Conservation (phyloP, 108 stramenopile genomes). For the Cyclotella choctawhatcheeana region DNA sequence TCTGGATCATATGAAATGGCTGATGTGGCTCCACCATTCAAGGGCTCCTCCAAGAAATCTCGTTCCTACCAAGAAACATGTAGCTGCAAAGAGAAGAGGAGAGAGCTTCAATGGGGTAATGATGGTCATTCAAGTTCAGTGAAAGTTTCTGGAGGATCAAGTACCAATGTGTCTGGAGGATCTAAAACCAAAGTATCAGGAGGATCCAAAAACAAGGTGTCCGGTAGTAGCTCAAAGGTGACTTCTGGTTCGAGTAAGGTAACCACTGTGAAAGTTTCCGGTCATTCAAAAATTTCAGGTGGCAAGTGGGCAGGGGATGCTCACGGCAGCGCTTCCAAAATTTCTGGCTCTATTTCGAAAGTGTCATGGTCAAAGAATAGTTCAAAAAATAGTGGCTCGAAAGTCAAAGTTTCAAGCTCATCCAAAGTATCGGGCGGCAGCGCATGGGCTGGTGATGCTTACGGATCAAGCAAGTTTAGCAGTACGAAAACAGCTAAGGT, state of each 20-base stretch:
- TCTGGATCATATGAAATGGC: no score
- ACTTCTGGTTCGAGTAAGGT: slow-evolving; percentile 10
- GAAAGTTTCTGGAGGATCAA: not conserved
- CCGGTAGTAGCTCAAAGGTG: not conserved
- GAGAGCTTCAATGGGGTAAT: slow-evolving; percentile 3
- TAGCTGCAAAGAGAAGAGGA: not conserved
- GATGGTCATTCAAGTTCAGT: not conserved
- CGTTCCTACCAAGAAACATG: not conserved
- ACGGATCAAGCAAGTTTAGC: slow-evolving; percentile 4
- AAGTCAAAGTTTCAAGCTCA: not conserved
- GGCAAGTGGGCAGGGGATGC: slow-evolving; percentile 5
- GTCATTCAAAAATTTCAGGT: not conserved
- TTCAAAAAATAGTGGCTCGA: not conserved
- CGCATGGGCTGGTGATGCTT: slow-evolving; percentile 9
- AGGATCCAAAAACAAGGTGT: not conserved
- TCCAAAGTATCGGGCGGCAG: not conserved
- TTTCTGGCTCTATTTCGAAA: not conserved
- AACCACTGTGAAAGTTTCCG: not conserved
- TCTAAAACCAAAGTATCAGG: not conserved
- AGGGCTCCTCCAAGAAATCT: slow-evolving; percentile 9
- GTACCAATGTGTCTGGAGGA: not conserved
- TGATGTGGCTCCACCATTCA: no score
- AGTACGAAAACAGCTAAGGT: not conserved
- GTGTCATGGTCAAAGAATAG: no score
- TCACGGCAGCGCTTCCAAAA: not conserved